Percentiles rank a stretch among this genome's conserved stretches.
Evolutionary conservation across 1,284 basidiomycete species (phyloP).

Genomic region (Tylopilus sp.): DNA sequence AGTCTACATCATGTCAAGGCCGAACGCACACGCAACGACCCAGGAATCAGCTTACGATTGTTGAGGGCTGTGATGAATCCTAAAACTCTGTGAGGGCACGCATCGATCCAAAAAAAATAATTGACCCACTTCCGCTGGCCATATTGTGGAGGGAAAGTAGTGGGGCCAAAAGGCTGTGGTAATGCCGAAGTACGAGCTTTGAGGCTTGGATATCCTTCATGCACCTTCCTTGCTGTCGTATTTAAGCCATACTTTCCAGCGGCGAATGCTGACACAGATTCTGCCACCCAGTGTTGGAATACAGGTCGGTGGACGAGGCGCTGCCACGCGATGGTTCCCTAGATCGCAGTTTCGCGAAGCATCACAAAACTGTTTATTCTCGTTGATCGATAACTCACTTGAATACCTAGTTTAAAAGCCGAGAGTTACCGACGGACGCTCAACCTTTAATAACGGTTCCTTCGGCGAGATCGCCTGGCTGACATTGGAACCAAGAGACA

Average conservation of each 20-base stretch:
- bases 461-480: background rate
- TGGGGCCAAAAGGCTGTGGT: background rate
- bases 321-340: conserved; percentile 3
- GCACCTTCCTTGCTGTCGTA: conserved; percentile 10
- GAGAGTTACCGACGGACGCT: conserved; percentile 12
- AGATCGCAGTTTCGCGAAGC: conserved; percentile 1
- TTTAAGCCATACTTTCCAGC: conserved; percentile 20
- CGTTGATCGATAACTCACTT: conserved; percentile 15
- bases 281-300: background rate
- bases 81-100: conserved; percentile 23
- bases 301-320: conserved; percentile 2
- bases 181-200: background rate
- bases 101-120: background rate
- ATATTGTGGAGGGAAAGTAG: conserved; percentile 12
- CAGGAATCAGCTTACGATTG: conserved; percentile 42
- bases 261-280: conserved; percentile 5
- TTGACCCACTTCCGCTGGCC: conserved; percentile 22
- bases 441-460: background rate
- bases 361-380: background rate
- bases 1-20: conserved; percentile 33
- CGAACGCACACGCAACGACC: background rate
- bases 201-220: background rate
- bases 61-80: conserved; percentile 46
- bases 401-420: conserved; percentile 28
- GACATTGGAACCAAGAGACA: conserved; percentile 5